Percentiles rank a stretch among this genome's conserved stretches.
Evolutionary conservation across 176 grass and related monocot species (phyloP).

Genomic region (Bonia amplexicaulis): DNA sequence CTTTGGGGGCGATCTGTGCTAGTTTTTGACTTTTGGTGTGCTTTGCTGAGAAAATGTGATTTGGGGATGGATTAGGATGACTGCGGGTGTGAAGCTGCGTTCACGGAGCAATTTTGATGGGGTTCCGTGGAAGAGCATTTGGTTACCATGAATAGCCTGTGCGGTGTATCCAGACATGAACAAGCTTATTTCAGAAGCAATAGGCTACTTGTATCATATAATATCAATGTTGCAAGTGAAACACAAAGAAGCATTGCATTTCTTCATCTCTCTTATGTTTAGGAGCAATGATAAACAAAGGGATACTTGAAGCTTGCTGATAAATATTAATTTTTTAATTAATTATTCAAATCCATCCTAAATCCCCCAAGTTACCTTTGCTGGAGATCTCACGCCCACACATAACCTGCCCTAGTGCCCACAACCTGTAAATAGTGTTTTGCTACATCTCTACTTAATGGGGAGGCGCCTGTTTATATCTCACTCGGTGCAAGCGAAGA

Average conservation of each 20-base stretch:
- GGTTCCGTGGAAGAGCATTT: background rate
- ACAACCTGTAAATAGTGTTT: background rate
- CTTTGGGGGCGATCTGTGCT: background rate
- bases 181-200: background rate
- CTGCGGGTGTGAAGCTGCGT: background rate
- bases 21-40: background rate
- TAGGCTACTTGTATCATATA: background rate
- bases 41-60: background rate
- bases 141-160: background rate
- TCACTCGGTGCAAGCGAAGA: background rate
- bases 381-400: background rate
- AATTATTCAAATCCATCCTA: background rate
- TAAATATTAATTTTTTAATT: background rate
- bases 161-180: background rate
- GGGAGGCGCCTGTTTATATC: background rate
- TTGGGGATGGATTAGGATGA: background rate
- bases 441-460: background rate
- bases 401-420: background rate
- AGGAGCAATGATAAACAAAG: background rate
- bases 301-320: background rate
- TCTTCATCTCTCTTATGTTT: background rate
- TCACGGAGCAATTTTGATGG: background rate
- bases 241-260: background rate
- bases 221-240: background rate
- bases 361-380: background rate